A percentile compares a stretch with the other conserved stretches of the same genome.
These are phyloP conservation scores for Dalechampia spathulata DNA, from an alignment of 441 rosid genomes.

Conservation along the genomic window DNA sequence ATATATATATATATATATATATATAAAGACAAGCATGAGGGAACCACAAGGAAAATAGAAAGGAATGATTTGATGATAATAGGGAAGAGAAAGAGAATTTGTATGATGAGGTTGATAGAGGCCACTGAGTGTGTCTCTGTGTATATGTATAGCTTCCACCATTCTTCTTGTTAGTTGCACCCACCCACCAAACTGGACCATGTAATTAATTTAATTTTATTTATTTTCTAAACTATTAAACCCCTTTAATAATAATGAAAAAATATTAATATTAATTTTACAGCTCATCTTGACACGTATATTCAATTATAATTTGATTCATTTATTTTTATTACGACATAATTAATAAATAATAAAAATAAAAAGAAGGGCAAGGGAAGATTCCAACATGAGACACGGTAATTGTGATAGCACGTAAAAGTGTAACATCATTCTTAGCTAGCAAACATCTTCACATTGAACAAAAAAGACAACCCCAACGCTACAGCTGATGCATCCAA, in stretches of 20 bases:
- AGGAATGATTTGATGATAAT: conserved; percentile 30
- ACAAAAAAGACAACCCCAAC: conserved; percentile 14
- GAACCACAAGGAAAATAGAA: conserved; percentile 4
- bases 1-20: too few relatives aligned
- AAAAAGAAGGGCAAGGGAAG: conserved; percentile 6
- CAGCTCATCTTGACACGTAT: too few relatives aligned
- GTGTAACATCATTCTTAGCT: conserved; percentile 15
- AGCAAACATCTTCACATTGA: neutral
- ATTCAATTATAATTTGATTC: too few relatives aligned
- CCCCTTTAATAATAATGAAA: too few relatives aligned
- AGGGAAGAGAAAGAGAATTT: conserved; percentile 8
- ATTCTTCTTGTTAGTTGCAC: neutral
- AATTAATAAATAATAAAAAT: neutral
- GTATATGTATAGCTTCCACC: neutral
- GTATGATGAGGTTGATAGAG: neutral
- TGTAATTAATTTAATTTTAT: neutral
- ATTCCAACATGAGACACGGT: conserved; percentile 23
- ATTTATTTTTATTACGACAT: too few relatives aligned
- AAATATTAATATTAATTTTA: too few relatives aligned
- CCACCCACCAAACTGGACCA: neutral
- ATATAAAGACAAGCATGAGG: too few relatives aligned
- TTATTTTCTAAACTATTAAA: too few relatives aligned
- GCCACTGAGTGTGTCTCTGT: neutral
- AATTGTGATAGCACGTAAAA: conserved; percentile 23
- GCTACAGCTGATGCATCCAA: too few relatives aligned